Percentiles rank a stretch among this genome's conserved stretches.
phyloP scores from a whole-genome alignment of 306 rosid genomes.

The Benincasa hispida region DNA sequence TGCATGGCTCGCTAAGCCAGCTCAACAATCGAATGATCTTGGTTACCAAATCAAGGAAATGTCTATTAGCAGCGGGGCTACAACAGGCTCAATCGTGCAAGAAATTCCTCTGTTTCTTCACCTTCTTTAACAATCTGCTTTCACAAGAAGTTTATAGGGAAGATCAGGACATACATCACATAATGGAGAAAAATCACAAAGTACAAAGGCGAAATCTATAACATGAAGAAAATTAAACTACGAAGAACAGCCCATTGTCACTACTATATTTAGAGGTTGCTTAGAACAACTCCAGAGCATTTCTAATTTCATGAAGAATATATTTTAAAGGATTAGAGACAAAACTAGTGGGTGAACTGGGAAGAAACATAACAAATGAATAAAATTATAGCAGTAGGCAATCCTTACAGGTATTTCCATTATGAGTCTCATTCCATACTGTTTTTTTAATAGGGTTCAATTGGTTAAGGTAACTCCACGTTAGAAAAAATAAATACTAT shows the following conservation, averaged over 20 bases:
- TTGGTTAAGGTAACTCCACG: neutral
- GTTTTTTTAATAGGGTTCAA: neutral
- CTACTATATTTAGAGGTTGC: neutral
- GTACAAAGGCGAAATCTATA: neutral
- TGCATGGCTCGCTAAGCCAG: conserved; percentile 18
- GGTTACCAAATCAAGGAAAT: conserved; percentile 18
- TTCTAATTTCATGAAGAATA: neutral
- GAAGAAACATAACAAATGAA: neutral
- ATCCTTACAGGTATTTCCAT: neutral
- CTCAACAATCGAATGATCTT: conserved; percentile 14
- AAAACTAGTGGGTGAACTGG: neutral
- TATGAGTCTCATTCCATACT: neutral
- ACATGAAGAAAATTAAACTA: neutral
- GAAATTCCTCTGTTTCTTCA: conserved; percentile 71
- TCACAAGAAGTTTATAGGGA: neutral
- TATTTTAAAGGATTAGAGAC: neutral
- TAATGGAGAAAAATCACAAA: neutral
- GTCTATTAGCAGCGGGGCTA: conserved; percentile 22
- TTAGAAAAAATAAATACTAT: no score
- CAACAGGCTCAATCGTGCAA: conserved; percentile 44
- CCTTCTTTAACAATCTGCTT: conserved; percentile 60
- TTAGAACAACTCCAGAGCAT: neutral
- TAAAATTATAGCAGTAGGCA: neutral
- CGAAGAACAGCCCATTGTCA: neutral
- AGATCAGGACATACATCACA: conserved; percentile 10